Base-by-base conservation (phyloP, 208 protist genomes). In the Leptomonas pyrrhocoris region DNA sequence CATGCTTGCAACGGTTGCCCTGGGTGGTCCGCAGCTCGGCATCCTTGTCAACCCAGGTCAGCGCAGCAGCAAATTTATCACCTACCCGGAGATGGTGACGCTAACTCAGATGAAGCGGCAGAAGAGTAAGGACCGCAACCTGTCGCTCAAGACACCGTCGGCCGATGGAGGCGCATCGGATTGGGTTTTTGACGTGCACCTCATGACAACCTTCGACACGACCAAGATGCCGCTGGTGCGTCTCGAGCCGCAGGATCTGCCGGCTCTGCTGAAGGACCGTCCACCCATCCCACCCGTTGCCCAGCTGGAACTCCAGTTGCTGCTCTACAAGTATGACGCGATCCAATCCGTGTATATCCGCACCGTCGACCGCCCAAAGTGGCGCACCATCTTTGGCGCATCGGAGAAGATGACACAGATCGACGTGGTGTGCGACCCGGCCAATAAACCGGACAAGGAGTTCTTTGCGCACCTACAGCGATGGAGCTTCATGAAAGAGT, bases 401-500 rank as follows among this genome's bases (percentile, higher is more conserved):
- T 48, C 85, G 27, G 76, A 92, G 67, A 87, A 81, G 57, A 81
- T 93, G 75, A 94, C 92, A 2, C 89, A 93, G 69, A 92, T 96
- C 56, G 92, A 96, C 60, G 84, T 96, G 6, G 81, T 96, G 23
- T 64, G 80, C 58, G 45, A 42, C 45, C 50, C 74, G 13, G 68
- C 38, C 19, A 31, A 34, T 45, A 89, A 89, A 62, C 81, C 85
- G 4, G 59, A 80, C 58, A 48, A 60, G 30, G 77, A 58, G 9
- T 89, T 94, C 53, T 83, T 93, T 63, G 64, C 79, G 19, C 81
- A 82, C 51, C 79, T 96, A 13, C 79, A 94, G 74, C 83, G 74
- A 13, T 96, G 92, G 89, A 93, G 86, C 71, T 96, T 91, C 65
- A 88, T 96, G 83, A 59, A 71, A 16, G 89, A 96, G 81, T 95